Evolutionary conservation across 2,329 filamentous ascomycete genomes (phyloP).

Genomic region (Cryphonectria radicalis): DNA sequence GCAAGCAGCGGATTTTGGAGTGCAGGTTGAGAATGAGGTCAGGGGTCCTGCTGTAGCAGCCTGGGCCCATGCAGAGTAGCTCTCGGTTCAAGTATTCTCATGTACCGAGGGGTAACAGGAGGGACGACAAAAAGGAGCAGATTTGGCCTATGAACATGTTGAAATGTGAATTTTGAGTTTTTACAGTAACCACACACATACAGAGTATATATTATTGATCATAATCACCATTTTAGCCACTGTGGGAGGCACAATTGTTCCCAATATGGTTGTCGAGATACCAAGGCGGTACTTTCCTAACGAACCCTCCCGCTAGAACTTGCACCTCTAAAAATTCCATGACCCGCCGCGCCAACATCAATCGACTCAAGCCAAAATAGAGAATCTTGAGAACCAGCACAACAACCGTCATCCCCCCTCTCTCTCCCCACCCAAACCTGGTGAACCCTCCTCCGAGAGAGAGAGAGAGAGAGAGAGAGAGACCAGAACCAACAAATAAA

Average conservation of each 20-base stretch:
- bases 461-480: background rate
- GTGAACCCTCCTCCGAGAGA: background rate
- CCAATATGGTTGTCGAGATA: background rate
- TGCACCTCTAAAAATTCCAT: background rate
- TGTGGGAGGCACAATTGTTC: background rate
- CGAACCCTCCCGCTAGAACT: background rate
- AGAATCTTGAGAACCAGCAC: background rate
- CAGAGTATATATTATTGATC: background rate
- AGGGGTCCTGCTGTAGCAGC: constrained; percentile 2
- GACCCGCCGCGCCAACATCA: background rate
- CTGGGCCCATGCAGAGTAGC: background rate
- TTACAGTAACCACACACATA: background rate
- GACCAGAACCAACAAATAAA: too few relatives aligned
- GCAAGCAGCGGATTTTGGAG: background rate
- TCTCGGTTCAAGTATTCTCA: background rate
- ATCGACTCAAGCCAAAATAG: background rate
- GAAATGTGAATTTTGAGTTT: background rate
- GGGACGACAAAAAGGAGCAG: background rate
- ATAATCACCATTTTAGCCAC: background rate
- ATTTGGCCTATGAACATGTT: background rate
- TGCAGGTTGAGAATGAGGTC: constrained; percentile 13
- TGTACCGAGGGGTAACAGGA: background rate
- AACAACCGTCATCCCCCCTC: background rate
- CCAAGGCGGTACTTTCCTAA: background rate
- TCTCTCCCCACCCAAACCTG: background rate